Evolutionary conservation across 805 yeast genomes (phyloP), one percentile per base, ranked within the genome.

Genomic region (Lipomyces sp.): DNA sequence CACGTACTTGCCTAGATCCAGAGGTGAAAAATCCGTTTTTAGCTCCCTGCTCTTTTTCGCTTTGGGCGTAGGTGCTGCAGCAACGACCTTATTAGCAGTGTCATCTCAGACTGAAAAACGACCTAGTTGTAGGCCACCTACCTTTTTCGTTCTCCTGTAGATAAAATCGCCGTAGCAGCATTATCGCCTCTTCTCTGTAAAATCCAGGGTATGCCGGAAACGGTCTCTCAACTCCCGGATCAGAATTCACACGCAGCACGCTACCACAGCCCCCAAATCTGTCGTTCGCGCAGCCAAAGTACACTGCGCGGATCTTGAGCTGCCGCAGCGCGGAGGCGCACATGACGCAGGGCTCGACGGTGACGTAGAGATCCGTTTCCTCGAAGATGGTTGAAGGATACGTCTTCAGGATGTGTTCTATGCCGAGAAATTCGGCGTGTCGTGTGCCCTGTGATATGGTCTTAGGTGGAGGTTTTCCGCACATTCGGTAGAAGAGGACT

Each of bases 281-380:
- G 56, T 91, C 98, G 65, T 93, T 93, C 0, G 88, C 93, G 63
- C 96, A 90, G 0, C 98, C 98, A 63, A 87, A 93, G 40, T 82
- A 81, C 1, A 91, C 96, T 36, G 73, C 72, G 28, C 79, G 68
- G 10, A 93, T 80, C 1, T 84, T 83, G 40, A 90, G 66, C 61
- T 93, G 98, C 51, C 90, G 76, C 36, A 93, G 69, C 2, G 95
- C 89, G 36, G 93, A 81, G 0, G 96, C 98, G 71, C 98, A 93
- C 98, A 93, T 93, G 6, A 93, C 84, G 65, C 98, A 93, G 0
- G 98, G 98, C 68, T 93, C 98, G 0, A 93, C 97, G 0, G 98
- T 89, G 23, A 93, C 98, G 66, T 89, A 91, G 6, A 93, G 73
- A 28, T 80, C 81, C 2, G 86, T 73, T 23, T 82, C 77, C 34